Evolutionary conservation across 768 basidiomycete genomes (phyloP).

Genomic region (Wakefieldia striispora): DNA sequence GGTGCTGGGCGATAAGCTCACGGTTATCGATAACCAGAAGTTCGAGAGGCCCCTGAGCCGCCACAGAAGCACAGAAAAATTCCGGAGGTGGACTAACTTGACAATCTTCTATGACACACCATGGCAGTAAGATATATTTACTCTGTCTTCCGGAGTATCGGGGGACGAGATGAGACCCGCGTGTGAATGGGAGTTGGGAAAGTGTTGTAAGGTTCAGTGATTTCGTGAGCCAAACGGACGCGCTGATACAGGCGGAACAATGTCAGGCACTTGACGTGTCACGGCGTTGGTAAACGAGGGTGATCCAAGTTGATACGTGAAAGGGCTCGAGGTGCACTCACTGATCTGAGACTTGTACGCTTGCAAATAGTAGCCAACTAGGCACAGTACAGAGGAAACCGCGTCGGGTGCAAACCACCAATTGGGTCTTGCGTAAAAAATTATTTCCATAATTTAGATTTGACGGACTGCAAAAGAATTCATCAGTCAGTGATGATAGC

Average conservation of each 20-base stretch:
- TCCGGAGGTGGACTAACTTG: constrained; percentile 20
- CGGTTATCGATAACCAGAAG: constrained; percentile 24
- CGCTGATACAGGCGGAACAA: constrained; percentile 5
- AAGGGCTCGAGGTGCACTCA: background rate
- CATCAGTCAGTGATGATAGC: constrained; percentile 3
- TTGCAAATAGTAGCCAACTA: constrained; percentile 1
- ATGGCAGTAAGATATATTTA: constrained; percentile 19
- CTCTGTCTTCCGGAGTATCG: constrained; percentile 8
- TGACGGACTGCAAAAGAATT: constrained; percentile 5
- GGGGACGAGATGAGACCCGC: constrained; percentile 7
- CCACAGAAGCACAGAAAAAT: constrained; percentile 28
- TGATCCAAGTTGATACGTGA: background rate
- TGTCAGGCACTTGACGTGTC: background rate
- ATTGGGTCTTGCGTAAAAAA: constrained; percentile 12
- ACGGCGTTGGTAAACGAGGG: background rate
- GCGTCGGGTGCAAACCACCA: constrained; percentile 11
- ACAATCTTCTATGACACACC: constrained; percentile 17
- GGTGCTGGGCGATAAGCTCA: constrained; percentile 18
- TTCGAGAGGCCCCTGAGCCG: constrained; percentile 20
- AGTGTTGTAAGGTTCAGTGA: constrained; percentile 19
- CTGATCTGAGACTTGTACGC: background rate
- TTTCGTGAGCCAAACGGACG: constrained; percentile 10
- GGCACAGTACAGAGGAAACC: constrained; percentile 4
- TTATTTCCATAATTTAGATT: constrained; percentile 7
- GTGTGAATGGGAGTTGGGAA: constrained; percentile 19